Base-by-base conservation (phyloP, 108 stramenopile genomes). In the Bacterosira constricta region DNA sequence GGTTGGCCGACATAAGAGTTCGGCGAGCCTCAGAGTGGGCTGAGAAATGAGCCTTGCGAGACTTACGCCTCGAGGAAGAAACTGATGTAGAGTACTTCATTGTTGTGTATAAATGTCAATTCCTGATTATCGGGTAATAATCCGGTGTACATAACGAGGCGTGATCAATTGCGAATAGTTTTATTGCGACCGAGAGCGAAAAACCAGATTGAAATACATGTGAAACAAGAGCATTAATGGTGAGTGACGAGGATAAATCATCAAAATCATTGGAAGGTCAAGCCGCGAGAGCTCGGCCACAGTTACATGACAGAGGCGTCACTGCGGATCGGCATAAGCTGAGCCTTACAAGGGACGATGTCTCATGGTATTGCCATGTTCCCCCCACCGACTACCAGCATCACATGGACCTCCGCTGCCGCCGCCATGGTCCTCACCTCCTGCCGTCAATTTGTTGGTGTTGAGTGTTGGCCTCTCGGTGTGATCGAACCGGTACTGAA, bases 1-100 rank as follows among this genome's bases (percentile, higher is more conserved):
- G 90, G 76, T 94, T 90, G 69, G 97, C 91, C 36, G 87, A 89
- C 99, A 99, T 99, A 66, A 98, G 83, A 77, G 85, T 89, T 67
- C 96, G 82, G 73, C 97, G 93, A 15, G 86, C 88, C 69, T 94
- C 88, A 13, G 95, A 96, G 80, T 97, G 94, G 37, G 98, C 90
- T 36, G 86, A 70, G 83, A 99, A 99, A 85, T 99, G 99, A 54
- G 98, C 98, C 98, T 99, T 99, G 74, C 99, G 98, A 73, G 68
- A 75, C 96, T 99, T 99, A 47, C 99, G 88, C 57, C 99, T 94
- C 71, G 90, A 92, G 57, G 96, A 92, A 27, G 98, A 83, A 31
- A 97, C 97, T 37, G 88, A 66, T 26, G 87, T 52, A 29, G 82
- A 88, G 86, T 87, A 95, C 83, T 95, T 95, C 94, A 95, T 95